Conservation (phyloP, 495 filamentous ascomycete genomes). For the Penicillium lividum region DNA sequence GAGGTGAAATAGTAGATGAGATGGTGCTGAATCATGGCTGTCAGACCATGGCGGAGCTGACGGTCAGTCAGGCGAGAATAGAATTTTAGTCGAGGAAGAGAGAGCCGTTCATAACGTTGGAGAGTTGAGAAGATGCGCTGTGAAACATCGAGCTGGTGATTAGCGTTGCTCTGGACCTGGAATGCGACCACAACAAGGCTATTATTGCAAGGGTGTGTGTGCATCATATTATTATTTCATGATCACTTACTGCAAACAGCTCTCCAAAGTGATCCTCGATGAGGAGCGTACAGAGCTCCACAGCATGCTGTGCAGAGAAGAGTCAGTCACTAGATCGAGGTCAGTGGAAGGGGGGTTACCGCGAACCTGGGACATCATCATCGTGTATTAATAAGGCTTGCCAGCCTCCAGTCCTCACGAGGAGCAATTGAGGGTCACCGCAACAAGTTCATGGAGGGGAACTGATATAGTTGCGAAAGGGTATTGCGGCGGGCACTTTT, state of each 20-base stretch:
- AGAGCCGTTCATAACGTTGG: conserved; percentile 73
- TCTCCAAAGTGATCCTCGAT: conserved; percentile 87
- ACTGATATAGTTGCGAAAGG: not conserved
- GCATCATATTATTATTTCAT: not conserved
- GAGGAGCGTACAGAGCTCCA: conserved; percentile 86
- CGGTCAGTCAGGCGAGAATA: conserved; percentile 66
- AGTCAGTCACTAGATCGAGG: conserved; percentile 14
- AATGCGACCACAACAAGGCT: not conserved
- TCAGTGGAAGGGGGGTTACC: conserved; percentile 8
- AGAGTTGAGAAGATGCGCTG: conserved; percentile 81
- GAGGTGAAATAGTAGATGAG: conserved; percentile 76
- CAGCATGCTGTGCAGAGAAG: conserved; percentile 52
- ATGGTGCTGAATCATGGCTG: conserved; percentile 84
- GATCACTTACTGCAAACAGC: conserved; percentile 75
- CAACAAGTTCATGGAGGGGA: conserved; percentile 38
- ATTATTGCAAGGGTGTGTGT: not conserved
- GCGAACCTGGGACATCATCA: conserved; percentile 57
- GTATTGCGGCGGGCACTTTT: conserved; percentile 26
- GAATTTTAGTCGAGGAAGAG: conserved; percentile 62
- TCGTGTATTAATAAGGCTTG: conserved; percentile 56
- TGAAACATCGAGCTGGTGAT: conserved; percentile 11
- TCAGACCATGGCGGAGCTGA: conserved; percentile 75
- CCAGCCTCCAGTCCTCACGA: conserved; percentile 67
- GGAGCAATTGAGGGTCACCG: conserved; percentile 67
- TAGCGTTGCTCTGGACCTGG: not conserved